A percentile compares a stretch with the other conserved stretches of the same genome.
These are phyloP conservation scores for Apiotrichum laibachii DNA, from an alignment of 1,284 basidiomycete genomes.

Conservation along the genomic window DNA sequence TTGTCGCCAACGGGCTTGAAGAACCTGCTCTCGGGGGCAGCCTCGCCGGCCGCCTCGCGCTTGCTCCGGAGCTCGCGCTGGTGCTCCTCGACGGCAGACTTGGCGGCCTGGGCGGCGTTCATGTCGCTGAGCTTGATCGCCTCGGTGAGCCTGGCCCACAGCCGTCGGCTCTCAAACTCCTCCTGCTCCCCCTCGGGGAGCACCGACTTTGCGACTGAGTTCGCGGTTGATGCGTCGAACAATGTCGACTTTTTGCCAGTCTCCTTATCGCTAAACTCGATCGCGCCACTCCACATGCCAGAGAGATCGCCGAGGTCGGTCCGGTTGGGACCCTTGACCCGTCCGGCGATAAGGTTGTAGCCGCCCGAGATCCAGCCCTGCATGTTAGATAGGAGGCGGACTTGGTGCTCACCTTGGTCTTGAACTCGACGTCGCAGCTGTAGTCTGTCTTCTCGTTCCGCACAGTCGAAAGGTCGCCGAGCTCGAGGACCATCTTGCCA, in stretches of 20 bases:
- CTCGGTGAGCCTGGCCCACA: slow-evolving; percentile 82
- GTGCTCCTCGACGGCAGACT: slow-evolving; percentile 85
- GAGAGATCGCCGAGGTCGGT: slow-evolving; percentile 80
- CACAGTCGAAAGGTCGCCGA: slow-evolving; percentile 87
- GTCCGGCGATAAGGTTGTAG: slow-evolving; percentile 86
- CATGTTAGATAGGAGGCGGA: not conserved
- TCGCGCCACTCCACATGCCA: slow-evolving; percentile 86
- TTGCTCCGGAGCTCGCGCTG: slow-evolving; percentile 77
- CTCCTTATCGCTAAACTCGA: slow-evolving; percentile 78
- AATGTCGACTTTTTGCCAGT: slow-evolving; percentile 69
- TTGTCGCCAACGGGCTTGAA: slow-evolving; percentile 70
- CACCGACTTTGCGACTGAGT: slow-evolving; percentile 76
- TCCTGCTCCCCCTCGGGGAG: slow-evolving; percentile 84
- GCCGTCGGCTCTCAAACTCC: slow-evolving; percentile 67
- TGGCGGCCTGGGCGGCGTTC: slow-evolving; percentile 88
- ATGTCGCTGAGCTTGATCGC: slow-evolving; percentile 88
- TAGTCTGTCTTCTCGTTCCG: slow-evolving; percentile 75
- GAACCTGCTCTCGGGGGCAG: slow-evolving; percentile 65
- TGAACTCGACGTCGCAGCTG: slow-evolving; percentile 88
- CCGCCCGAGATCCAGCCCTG: slow-evolving; percentile 96
- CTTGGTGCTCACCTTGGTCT: slow-evolving; percentile 68
- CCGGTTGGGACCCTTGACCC: slow-evolving; percentile 61
- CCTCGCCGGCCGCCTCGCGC: slow-evolving; percentile 67
- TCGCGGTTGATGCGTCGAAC: slow-evolving; percentile 78
- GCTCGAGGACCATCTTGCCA: slow-evolving; percentile 95